Evolutionary conservation across 176 grass and related monocot genomes (phyloP), one percentile per base, ranked within the genome.

Genomic region (Dendrocalamus sinicus): DNA sequence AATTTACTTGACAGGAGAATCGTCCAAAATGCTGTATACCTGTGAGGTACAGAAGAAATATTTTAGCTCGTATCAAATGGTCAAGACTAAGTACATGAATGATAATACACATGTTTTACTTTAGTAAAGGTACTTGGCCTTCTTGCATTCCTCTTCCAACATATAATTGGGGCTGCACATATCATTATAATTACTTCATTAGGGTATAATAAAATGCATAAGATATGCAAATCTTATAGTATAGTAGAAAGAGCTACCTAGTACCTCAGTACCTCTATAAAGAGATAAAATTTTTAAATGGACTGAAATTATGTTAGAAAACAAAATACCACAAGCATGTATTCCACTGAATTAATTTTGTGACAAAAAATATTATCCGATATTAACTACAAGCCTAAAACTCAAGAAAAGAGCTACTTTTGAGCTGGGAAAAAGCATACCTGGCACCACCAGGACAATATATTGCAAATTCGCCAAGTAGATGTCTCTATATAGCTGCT

Each of bases 391-490:
- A 81, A 76, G 43, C 23, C 9, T n/a, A 52, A 50, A 45, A 72
- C 11, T 16, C 15, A 28, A 51, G 43, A 83, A 76, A 58, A 15
- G 16, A 68, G 53, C 17, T n/a, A 67, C 20, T 79, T 17, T 53
- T 75, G 37, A 4, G 11, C 10, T 47, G 46, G 62, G 23, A 40
- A 63, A 85, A 14, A 86, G 67, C 64, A 88, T 86, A 97, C 95
- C 76, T 98, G 95, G 67, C 84, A 90, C 95, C 91, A 98, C 95
- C 95, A 98, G 62, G 95, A 95, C 69, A 98, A 80, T 64, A 98
- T 69, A 67, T 89, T 93, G 69, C 93, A 98, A 54, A 92, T 75
- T 77, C 70, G 43, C 83, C 80, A 98, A 78, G 85, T 89, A 87
- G 93, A 95, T 76, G 89, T 98, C 75, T 98, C 95, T 62, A 98